Percentiles rank a stretch among this genome's conserved stretches.
Evolutionary conservation across 495 filamentous ascomycete species (phyloP).

Genomic region (Penicillium canariense): DNA sequence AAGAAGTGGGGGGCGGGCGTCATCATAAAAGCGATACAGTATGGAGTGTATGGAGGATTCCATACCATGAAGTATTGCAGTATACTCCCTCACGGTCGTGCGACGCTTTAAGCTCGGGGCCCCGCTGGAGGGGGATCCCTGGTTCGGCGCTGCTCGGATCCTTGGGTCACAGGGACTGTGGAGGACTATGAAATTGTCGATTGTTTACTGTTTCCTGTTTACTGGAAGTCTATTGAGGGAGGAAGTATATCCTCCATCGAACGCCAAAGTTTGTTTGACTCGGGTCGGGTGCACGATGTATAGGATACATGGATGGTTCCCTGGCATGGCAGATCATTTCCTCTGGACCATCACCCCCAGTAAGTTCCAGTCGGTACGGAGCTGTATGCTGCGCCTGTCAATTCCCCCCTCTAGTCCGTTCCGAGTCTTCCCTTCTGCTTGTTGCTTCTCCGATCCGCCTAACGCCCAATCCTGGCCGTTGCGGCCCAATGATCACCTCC

Average conservation of each 20-base stretch:
- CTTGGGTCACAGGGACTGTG: too few relatives aligned
- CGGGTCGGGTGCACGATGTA: not conserved
- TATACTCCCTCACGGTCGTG: not conserved
- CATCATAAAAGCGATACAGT: too few relatives aligned
- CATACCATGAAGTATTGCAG: too few relatives aligned
- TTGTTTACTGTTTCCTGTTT: too few relatives aligned
- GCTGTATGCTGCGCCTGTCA: not conserved
- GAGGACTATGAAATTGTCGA: not conserved
- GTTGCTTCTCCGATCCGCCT: not conserved
- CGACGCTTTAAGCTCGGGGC: constrained; percentile 12
- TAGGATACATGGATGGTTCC: not conserved
- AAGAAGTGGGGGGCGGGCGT: constrained; percentile 12
- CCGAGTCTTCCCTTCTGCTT: constrained; percentile 2
- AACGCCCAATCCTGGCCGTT: constrained; percentile 21
- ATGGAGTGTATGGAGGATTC: too few relatives aligned
- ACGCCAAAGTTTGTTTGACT: not conserved
- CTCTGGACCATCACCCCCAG: not conserved
- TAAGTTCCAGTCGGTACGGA: not conserved
- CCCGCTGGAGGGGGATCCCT: constrained; percentile 18
- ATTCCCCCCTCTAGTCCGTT: not conserved
- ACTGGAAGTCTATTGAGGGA: not conserved
- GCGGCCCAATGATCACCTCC: constrained; percentile 31
- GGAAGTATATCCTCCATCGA: not conserved
- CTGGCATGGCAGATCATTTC: too few relatives aligned
- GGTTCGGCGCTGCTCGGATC: constrained; percentile 1